Evolutionary conservation across 148 eudicot genomes (phyloP).

Genomic region (Pharnaceum exiguum): DNA sequence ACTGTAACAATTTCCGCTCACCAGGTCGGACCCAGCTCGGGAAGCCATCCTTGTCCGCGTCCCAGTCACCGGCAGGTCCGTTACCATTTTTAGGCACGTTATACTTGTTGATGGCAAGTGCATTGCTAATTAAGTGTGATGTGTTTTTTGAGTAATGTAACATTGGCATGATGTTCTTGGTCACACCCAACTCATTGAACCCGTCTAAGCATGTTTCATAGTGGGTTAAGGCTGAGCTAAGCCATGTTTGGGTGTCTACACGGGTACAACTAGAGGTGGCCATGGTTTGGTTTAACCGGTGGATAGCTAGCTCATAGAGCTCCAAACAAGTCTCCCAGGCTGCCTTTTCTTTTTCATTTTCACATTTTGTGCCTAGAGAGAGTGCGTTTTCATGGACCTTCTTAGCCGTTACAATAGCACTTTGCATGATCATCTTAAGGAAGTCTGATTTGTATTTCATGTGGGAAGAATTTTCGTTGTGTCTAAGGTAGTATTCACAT

Average conservation of each 20-base stretch:
- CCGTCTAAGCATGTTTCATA: conserved; percentile 61
- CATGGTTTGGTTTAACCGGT: conserved; percentile 39
- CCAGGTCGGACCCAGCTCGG: conserved; percentile 49
- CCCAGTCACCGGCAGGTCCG: background rate
- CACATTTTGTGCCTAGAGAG: conserved; percentile 31
- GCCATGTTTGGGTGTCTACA: conserved; percentile 65
- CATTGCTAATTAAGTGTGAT: conserved; percentile 48
- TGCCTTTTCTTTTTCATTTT: conserved; percentile 37
- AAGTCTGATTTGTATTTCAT: conserved; percentile 43
- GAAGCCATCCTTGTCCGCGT: conserved; percentile 30
- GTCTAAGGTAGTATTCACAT: conserved; percentile 46
- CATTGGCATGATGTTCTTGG: conserved; percentile 24
- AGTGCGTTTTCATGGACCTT: conserved; percentile 22
- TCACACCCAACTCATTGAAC: conserved; percentile 40
- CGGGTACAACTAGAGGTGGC: conserved; percentile 12
- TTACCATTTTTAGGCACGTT: background rate
- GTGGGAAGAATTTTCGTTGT: conserved; percentile 14
- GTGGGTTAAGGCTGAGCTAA: conserved; percentile 65
- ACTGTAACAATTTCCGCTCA: conserved; percentile 43
- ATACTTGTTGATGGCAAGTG: conserved; percentile 46
- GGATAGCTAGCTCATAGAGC: conserved; percentile 48
- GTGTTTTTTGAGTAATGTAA: conserved; percentile 32
- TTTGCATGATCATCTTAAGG: conserved; percentile 27
- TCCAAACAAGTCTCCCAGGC: conserved; percentile 71
- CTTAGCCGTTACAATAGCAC: conserved; percentile 37